Conservation (phyloP, 345 rosid species). For the Pugionium dolabratum region DNA sequence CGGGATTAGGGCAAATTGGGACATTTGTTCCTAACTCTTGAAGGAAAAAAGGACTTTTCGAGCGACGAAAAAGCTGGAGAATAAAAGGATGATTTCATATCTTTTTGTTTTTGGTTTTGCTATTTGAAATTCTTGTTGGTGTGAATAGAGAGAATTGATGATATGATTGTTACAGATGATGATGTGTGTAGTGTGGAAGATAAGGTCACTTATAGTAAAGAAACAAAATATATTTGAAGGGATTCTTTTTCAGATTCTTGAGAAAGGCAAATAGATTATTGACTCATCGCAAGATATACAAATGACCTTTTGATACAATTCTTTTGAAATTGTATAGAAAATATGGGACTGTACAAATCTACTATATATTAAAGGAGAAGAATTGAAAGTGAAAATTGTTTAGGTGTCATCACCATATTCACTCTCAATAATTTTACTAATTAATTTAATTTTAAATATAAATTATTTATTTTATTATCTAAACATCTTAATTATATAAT, state of each 20-base stretch:
- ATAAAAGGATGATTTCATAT: constrained; percentile 21
- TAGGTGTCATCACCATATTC: no score
- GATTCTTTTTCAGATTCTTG: background rate
- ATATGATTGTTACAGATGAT: constrained; percentile 36
- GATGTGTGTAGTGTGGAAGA: constrained; percentile 39
- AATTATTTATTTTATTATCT: no score
- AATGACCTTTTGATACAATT: background rate
- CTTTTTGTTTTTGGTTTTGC: constrained; percentile 3
- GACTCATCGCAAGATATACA: background rate
- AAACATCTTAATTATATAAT: no score
- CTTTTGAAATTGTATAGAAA: background rate
- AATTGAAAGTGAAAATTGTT: no score
- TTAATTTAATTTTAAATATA: no score
- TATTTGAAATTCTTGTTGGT: constrained; percentile 42
- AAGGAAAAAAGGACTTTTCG: constrained; percentile 25
- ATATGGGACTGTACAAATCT: background rate
- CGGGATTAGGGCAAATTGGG: constrained; percentile 77
- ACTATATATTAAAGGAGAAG: no score
- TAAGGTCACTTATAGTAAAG: constrained; percentile 25
- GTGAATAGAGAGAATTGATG: constrained; percentile 42
- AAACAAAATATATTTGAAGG: constrained; percentile 17
- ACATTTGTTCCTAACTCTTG: constrained; percentile 55
- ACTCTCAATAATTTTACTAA: no score
- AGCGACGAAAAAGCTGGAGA: constrained; percentile 4
- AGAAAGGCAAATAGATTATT: background rate